Base-by-base conservation (phyloP, 768 basidiomycete genomes). In the Rhodotorula sphaerocarpa region DNA sequence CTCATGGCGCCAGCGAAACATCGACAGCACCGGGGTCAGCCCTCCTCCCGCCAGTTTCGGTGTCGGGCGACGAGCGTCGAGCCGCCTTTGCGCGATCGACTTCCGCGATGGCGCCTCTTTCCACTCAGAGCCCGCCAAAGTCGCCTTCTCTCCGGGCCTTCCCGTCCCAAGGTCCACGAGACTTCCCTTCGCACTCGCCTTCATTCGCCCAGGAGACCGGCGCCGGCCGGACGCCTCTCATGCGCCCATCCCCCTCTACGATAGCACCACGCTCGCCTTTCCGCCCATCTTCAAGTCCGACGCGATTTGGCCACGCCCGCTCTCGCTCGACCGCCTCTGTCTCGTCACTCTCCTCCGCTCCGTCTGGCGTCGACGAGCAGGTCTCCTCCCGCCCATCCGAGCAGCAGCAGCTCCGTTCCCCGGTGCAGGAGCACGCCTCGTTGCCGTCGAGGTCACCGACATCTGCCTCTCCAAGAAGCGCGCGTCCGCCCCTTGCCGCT, bases 91-190 rank as follows among this genome's bases (percentile, higher is more conserved):
- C 0, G 0, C 20, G 2, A 3, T 15, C 39, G 28, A 50, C 44
- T 7, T 5, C 21, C 21, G 3, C 20, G 11, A 30, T 28, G 16
- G 14, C 34, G 34, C 53, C 16, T 16, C 42, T 44, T 14, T 36
- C 33, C 15, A n/a, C 56, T 3, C 28, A 44, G 27, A 14, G 39
- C 7, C 30, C 57, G 0, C 46, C 55, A 33, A 10, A 15, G 7
- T 57, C 57, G 28, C 57, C 57, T 21, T 47, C 57, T 3, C 39
- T 57, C 14, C 47, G 50, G n/a, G 28, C 57, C 15, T n/a, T 57
- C 15, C 57, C 57, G 5, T 5, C 18, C 7, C 55, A 47, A 21
- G 9, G 15, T 36, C 45, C 1, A 36, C 45, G 4, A n/a, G n/a
- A n/a, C n/a, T n/a, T n/a, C n/a, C n/a, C n/a, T n/a, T n/a, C n/a